Base-by-base conservation (phyloP, 2,329 filamentous ascomycete species). In the Chalaropsis ovoidea region DNA sequence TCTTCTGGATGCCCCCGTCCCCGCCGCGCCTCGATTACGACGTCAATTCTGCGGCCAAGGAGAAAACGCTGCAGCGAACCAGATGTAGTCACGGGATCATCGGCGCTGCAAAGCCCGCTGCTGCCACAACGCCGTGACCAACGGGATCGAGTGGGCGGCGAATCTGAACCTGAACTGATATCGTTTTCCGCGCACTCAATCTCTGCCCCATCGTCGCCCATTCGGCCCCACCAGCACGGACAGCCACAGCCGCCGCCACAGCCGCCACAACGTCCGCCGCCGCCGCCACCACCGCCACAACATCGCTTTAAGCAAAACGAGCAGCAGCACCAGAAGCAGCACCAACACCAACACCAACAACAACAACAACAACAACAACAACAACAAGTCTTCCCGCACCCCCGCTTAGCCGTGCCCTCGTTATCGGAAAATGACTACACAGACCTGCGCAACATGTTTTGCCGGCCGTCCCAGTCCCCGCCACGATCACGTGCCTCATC, bases 371-470 rank as follows among this genome's bases (percentile, higher is more conserved):
- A 39, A 39, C 35, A 39, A 39, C 5, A 39, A 39, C 35, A 39
- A 39, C 27, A 65, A 49, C 41, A 65, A 7, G 19, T 31, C 35
- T 42, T 47, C 22, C 42, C 61, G 4, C 58, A 65, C 10, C 64
- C 41, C 10, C 65, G 54, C 2, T 41, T 66, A 3, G 47, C 52
- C 17, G 42, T 67, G 11, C 65, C 65, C 31, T 67, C 65, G 27
- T 43, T 67, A 17, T 65, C 63, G 24, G 66, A 67, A 58, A 67
- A 45, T 6, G 66, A 67, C 45, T 67, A 67, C 35, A 42, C 64
- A 10, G 66, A 62, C 45, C 22, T 67, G 42, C 66, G 63, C 41
- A 67, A 67, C 52, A 67, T 67, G 66, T 67, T 67, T 43, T 19
- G 60, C n/a, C 63, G n/a, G 17, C 47, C 66, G 19, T 65, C 62